Evolutionary conservation across 768 basidiomycete species (phyloP), one percentile per base, ranked within the genome.

Genomic region (Atractiella rhizophila): DNA sequence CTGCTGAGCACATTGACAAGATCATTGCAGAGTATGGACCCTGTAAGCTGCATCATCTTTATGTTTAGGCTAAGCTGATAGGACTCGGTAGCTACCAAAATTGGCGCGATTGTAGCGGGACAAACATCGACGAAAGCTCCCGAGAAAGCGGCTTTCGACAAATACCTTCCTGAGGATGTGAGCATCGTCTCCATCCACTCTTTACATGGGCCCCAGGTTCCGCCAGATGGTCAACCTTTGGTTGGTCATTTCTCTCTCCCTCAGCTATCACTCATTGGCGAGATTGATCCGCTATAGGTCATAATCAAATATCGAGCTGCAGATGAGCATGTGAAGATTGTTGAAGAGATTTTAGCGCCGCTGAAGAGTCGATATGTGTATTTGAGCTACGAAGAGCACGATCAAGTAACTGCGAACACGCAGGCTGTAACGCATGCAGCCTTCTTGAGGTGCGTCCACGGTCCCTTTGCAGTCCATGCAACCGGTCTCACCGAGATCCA

Each of bases 381-480:
- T 56, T 64, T 98, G 29, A 75, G 73, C n/a, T 96, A 91, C 59
- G 79, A 86, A 47, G 83, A 94, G 40, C 91, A 98, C 54, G 91
- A 98, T 53, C 65, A 71, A 30, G 79, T 96, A 35, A 98, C 91
- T 0, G 91, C 91, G 11, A 96, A 96, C 51, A 96, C 91, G 0
- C 91, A 98, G 59, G 91, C 88, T 0, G 88, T 91, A 12, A 94
- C 83, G 0, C 91, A 98, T 52, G 88, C 88, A 11, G 91, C 91
- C 0, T 96, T 96, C 64, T 64, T 98, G 16, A 82, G 75, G 86
- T 85, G 57, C 13, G 59, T 47, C 18, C 27, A 24, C 13, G 4
- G 31, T 42, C 36, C 32, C 25, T 20, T 31, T 13, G 31, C n/a
- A 12, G 28, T 27, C 25, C n/a, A 31, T 20, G 19, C 2, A 12